Evolutionary conservation across 1,139 yeast genomes (phyloP).

Genomic region (Yamadazyma atlantica): DNA sequence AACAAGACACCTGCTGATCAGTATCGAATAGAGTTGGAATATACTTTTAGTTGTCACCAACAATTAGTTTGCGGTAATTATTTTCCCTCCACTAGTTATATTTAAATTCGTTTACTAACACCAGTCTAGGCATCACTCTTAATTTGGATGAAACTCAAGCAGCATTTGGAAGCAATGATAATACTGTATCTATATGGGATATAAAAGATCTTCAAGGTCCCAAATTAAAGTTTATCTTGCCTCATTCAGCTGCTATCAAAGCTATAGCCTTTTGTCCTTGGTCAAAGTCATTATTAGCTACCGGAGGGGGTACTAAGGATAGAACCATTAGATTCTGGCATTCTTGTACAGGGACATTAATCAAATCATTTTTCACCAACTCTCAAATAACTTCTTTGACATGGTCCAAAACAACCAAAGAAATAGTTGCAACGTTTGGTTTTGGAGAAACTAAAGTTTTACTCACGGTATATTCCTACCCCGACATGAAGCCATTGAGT

Average conservation of each 20-base stretch:
- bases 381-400: slow-evolving; percentile 77
- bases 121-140: slow-evolving; percentile 50
- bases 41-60: slow-evolving; percentile 48
- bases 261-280: slow-evolving; percentile 49
- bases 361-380: slow-evolving; percentile 53
- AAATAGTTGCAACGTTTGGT: slow-evolving; percentile 79
- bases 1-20: slow-evolving; percentile 9
- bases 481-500: slow-evolving; percentile 50
- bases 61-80: slow-evolving; percentile 68
- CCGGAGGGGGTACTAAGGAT: slow-evolving; percentile 47
- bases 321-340: slow-evolving; percentile 76
- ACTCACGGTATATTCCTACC: slow-evolving; percentile 64
- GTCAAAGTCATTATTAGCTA: slow-evolving; percentile 39
- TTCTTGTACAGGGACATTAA: slow-evolving; percentile 67
- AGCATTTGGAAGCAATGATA: slow-evolving; percentile 77
- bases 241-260: slow-evolving; percentile 44
- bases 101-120: too few species aligned
- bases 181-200: slow-evolving; percentile 68
- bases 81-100: slow-evolving; percentile 12
- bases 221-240: slow-evolving; percentile 41
- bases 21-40: slow-evolving; percentile 10
- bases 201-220: slow-evolving; percentile 44
- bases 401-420: slow-evolving; percentile 68
- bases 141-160: slow-evolving; percentile 47
- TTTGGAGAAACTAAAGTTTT: slow-evolving; percentile 59